Evolutionary conservation across 1,284 basidiomycete genomes (phyloP).

Genomic region (Exobasidium rhododendri): DNA sequence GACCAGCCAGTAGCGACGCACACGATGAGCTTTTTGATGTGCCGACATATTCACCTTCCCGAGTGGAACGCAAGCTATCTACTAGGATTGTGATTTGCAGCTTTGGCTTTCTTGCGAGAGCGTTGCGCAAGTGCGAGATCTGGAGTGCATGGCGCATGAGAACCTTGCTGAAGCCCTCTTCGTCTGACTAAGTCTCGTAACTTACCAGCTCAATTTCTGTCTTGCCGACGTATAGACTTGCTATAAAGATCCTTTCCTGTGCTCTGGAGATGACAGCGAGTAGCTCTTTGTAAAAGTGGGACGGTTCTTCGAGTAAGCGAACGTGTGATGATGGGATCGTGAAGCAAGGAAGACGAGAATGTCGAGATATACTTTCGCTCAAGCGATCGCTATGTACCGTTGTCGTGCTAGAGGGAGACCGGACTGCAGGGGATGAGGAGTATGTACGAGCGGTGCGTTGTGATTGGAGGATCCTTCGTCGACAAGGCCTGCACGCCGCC

Average conservation of each 20-base stretch:
- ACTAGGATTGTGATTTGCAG: constrained; percentile 74
- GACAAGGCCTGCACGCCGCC: no score
- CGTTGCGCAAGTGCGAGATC: constrained; percentile 18
- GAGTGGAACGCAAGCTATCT: constrained; percentile 87
- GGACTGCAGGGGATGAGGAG: no score
- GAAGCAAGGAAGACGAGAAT: constrained; percentile 7
- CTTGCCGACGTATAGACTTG: constrained; percentile 51
- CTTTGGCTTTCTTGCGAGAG: constrained; percentile 59
- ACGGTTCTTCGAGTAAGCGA: constrained; percentile 1
- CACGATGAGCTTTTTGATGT: constrained; percentile 60
- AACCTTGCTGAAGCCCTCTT: not conserved
- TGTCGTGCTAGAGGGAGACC: no score
- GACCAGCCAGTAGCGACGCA: constrained; percentile 49
- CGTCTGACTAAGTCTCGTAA: not conserved
- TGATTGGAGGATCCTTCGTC: no score
- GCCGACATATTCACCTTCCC: constrained; percentile 59
- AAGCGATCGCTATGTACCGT: no score
- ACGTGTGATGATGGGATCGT: not conserved
- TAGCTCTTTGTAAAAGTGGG: constrained; percentile 13
- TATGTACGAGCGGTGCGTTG: no score
- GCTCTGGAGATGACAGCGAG: not conserved
- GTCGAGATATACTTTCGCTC: not conserved
- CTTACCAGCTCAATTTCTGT: constrained; percentile 47
- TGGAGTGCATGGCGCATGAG: not conserved
- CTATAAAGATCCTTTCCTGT: constrained; percentile 8